Percentiles rank a stretch among this genome's conserved stretches.
These are phyloP conservation scores for Barnettozyma siamensis DNA, from an alignment of 805 yeast genomes.

Conservation along the genomic window DNA sequence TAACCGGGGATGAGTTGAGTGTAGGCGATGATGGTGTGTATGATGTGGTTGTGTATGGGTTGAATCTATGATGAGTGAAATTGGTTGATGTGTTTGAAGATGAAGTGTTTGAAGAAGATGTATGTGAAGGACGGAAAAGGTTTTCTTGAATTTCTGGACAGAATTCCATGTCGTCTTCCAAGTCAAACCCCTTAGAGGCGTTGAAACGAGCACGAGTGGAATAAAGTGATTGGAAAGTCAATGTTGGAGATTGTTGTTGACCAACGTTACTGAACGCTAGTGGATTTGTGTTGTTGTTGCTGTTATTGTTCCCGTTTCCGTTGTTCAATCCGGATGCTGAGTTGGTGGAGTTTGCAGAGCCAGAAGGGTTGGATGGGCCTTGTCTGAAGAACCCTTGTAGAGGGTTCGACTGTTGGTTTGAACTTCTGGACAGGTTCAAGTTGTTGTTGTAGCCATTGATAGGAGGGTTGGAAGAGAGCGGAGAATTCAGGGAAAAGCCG, in stretches of 20 bases:
- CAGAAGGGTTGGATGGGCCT: no score
- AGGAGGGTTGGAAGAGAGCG: neutral
- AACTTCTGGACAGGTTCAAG: neutral
- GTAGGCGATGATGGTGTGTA: slow-evolving; percentile 50
- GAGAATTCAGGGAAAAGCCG: neutral
- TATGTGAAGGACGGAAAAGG: neutral
- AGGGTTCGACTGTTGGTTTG: no score
- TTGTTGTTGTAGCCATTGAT: neutral
- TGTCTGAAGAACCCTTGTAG: no score
- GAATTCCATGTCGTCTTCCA: slow-evolving; percentile 59
- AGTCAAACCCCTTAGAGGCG: slow-evolving; percentile 54
- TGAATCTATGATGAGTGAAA: slow-evolving; percentile 43
- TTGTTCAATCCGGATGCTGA: neutral
- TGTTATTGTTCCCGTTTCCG: slow-evolving; percentile 1
- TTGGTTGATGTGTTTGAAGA: slow-evolving; percentile 13
- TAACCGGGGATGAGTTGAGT: slow-evolving; percentile 19
- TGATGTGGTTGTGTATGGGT: slow-evolving; percentile 61
- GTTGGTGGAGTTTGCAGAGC: no score
- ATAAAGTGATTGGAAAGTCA: slow-evolving; percentile 32
- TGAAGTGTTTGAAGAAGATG: slow-evolving; percentile 6
- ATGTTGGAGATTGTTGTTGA: slow-evolving; percentile 13
- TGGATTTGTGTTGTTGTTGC: no score
- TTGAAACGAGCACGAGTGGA: slow-evolving; percentile 49
- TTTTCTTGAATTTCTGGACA: slow-evolving; percentile 49
- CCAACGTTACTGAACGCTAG: no score